Base-by-base conservation (phyloP, 2,329 filamentous ascomycete species). In the Acephala macrosclerotiorum region DNA sequence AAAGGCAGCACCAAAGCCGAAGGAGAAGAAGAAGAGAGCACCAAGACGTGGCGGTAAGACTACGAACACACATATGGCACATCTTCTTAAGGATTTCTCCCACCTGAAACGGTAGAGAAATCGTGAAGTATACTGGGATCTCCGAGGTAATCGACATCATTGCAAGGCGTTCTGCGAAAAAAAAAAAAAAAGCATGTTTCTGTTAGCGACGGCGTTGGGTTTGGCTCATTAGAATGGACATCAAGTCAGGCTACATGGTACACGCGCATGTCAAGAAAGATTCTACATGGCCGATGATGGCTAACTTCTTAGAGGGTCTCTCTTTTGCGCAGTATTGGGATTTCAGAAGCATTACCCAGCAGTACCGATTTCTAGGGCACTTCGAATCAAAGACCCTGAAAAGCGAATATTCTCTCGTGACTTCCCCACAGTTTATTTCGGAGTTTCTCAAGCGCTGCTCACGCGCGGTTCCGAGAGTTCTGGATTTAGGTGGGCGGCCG, bases 21-120 rank as follows among this genome's bases (percentile, higher is more conserved):
- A 79, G 68, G 75, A 77, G 70, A 77, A 77, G 70, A 77, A 77
- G 73, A 77, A 75, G 72, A 75, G 74, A 63, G 72, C 73, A 29
- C 67, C 73, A 26, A 70, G 75, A 65, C 75, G 74, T 61, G 76
- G 75, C 57, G 76, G 76, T 40, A 75, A 75, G 60, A 75, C 73
- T 26, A 78, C 76, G 20, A 78, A 78, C 58, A 70, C 70, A 26
- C 76, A 78, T 62, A 78, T 78, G 76, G 57, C 66, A 49, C 76
- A 77, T 68, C 71, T 76, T 33, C 70, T 76, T 53, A 73, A 71
- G 58, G 75, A 75, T 65, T 76, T 69, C 63, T 70, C 69, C 22
- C 70, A 76, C 45, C 33, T 73, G 53, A 77, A 75, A 63, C 71
- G 74, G 29, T 73, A 64, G 65, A 45, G 16, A 22, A 20, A n/a